These are phyloP conservation scores for Apiotrichum brassicae DNA, from an alignment of 1,284 basidiomycete species.

Conservation along the genomic window DNA sequence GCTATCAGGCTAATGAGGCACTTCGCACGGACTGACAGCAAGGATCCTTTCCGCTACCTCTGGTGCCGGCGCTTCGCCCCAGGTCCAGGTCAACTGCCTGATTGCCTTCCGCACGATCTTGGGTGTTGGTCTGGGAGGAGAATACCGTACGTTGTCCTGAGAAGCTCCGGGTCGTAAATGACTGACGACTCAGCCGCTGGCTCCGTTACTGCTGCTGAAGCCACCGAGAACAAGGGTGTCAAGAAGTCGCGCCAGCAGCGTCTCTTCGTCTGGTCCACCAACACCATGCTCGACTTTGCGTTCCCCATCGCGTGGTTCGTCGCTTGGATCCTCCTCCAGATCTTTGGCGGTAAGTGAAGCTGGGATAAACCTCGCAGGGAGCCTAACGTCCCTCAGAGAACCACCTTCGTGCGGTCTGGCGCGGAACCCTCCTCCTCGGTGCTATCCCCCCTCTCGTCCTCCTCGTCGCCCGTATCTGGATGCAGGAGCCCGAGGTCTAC, in stretches of 20 bases:
- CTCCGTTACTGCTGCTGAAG: constrained; percentile 80
- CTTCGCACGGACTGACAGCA: too few relatives aligned
- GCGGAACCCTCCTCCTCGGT: constrained; percentile 81
- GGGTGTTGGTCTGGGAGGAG: constrained; percentile 68
- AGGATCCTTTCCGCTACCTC: constrained; percentile 58
- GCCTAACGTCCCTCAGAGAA: constrained; percentile 47
- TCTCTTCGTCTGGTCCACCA: constrained; percentile 63
- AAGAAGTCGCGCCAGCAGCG: constrained; percentile 71
- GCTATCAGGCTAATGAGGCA: too few relatives aligned
- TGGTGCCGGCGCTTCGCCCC: constrained; percentile 4
- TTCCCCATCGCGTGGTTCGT: constrained; percentile 60
- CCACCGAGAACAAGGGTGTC: constrained; percentile 68
- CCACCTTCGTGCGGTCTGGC: constrained; percentile 80
- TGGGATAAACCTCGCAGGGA: too few relatives aligned
- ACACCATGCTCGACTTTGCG: constrained; percentile 81
- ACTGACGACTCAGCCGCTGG: constrained; percentile 56
- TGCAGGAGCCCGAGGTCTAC: constrained; percentile 61
- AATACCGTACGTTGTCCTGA: constrained; percentile 59
- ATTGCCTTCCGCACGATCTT: constrained; percentile 76
- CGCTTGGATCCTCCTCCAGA: constrained; percentile 33
- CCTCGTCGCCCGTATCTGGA: constrained; percentile 77
- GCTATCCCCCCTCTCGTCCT: constrained; percentile 69
- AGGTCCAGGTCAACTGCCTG: constrained; percentile 67
- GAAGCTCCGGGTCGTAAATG: too few relatives aligned
- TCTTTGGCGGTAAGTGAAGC: too few relatives aligned